phyloP scores from a whole-genome alignment of 1,139 yeast genomes.

The Hyphopichia pseudoburtonii region DNA sequence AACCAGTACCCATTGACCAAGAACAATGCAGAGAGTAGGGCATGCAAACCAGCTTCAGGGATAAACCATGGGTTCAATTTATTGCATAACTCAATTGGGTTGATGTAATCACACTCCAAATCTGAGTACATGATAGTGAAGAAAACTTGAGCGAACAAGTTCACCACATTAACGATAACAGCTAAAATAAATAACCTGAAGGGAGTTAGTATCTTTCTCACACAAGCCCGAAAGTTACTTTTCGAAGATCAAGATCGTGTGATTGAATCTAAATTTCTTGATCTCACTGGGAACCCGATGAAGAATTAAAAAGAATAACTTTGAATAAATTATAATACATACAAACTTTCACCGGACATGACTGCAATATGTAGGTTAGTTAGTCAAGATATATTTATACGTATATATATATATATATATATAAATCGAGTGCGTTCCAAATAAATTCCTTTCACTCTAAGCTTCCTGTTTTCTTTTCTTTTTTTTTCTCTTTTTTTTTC shows the following conservation, averaged over 20 bases:
- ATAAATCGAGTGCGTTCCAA: too few species aligned
- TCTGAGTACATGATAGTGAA: conserved; percentile 93
- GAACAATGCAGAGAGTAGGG: conserved; percentile 65
- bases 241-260: too few species aligned
- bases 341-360: conserved; percentile 7
- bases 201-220: conserved; percentile 7
- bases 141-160: conserved; percentile 86
- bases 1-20: conserved; percentile 93
- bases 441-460: background rate
- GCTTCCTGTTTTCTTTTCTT: background rate
- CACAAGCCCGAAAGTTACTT: too few species aligned
- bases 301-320: too few species aligned
- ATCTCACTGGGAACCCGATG: too few species aligned
- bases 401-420: too few species aligned
- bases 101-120: conserved; percentile 91
- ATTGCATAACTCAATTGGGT: conserved; percentile 95
- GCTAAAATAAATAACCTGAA: conserved; percentile 76
- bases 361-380: too few species aligned
- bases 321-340: too few species aligned
- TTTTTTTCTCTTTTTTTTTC: background rate
- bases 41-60: conserved; percentile 91
- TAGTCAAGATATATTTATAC: too few species aligned
- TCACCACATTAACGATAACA: conserved; percentile 81
- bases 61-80: conserved; percentile 84
- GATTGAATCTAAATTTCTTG: too few species aligned